Evolutionary conservation across 371 early-diverging fungal genomes (phyloP), one percentile per base, ranked within the genome.

Genomic region (Nematocida sp.): DNA sequence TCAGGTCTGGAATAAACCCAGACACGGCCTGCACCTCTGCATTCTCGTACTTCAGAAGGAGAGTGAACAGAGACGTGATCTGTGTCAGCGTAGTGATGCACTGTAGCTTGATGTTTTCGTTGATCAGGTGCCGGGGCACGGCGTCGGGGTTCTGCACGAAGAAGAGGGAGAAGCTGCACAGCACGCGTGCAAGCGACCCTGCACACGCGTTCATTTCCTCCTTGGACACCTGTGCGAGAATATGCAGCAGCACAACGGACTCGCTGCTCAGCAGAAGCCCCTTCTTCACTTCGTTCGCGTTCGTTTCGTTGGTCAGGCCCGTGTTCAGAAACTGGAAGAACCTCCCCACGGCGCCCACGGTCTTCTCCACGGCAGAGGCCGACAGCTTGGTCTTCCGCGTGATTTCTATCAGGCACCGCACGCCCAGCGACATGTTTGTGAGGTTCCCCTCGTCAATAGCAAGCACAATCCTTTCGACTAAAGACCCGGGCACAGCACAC

Each of bases 31-130:
- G 46, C 36, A 70, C 60, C 32, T 70, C 74, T 34, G 40, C 25
- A 15, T 25, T 25, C 13, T 58, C 52, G 11, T 40, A 29, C 29
- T 66, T 53, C 19, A 49, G 58, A 43, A 70, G 32, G 17, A 17
- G 19, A 41, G 60, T 70, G 29, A 70, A 70, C 19, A 70, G 45
- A 1, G 74, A 70, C 29, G 45, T 52, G 15, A 70, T 70, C 29
- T 70, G 74, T 56, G 74, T 70, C n/a, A 56, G 74, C 13, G 74
- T 70, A 7, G 74, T 70, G 23, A 70, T 60, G 63, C 60, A 60
- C 74, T 70, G 74, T 34, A 70, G 46, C 74, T 70, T 70, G n/a
- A 70, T 70, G 32, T 62, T 70, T 31, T 70, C 74, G 46, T 70
- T 70, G 11, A 70, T 70, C 17, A 70, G 63, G 41, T 60, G 56